Conservation (phyloP, 805 yeast genomes). For the Wickerhamomyces pijperi region DNA sequence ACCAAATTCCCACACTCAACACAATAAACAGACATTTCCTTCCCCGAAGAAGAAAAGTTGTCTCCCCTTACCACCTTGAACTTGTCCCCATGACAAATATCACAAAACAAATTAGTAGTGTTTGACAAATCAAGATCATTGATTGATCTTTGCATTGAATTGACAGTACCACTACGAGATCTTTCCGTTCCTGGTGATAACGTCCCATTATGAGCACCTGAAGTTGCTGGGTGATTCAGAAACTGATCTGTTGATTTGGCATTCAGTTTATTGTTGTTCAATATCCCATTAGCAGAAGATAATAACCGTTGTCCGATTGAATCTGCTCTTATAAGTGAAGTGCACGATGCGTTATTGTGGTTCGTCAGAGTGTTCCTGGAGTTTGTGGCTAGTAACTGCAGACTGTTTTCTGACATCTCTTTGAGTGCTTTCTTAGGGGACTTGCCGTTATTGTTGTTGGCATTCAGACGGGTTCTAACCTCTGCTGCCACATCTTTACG, state of each 20-base stretch:
- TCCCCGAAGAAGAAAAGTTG: background rate
- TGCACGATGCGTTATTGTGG: background rate
- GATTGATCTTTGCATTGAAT: background rate
- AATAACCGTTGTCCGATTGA: background rate
- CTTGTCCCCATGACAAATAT: constrained; percentile 18
- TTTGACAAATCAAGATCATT: background rate
- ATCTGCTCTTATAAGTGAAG: background rate
- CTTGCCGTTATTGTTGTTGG: background rate
- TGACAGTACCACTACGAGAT: background rate
- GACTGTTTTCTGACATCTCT: background rate
- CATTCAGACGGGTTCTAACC: constrained; percentile 21
- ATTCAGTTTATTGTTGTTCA: too few relatives aligned
- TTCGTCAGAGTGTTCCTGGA: background rate
- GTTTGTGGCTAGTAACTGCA: constrained; percentile 1
- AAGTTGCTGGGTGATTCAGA: too few relatives aligned
- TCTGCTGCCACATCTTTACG: constrained; percentile 64
- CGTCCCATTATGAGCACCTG: background rate
- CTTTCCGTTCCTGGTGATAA: background rate
- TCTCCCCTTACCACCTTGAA: constrained; percentile 9
- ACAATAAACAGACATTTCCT: constrained; percentile 11
- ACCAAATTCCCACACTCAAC: constrained; percentile 19
- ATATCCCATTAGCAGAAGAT: background rate
- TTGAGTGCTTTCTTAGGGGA: background rate
- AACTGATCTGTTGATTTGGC: too few relatives aligned
- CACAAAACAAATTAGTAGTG: constrained; percentile 9